Percentiles rank a stretch among this genome's conserved stretches.
phyloP scores from a whole-genome alignment of 2,329 filamentous ascomycete species.

The Hortaea sp. region DNA sequence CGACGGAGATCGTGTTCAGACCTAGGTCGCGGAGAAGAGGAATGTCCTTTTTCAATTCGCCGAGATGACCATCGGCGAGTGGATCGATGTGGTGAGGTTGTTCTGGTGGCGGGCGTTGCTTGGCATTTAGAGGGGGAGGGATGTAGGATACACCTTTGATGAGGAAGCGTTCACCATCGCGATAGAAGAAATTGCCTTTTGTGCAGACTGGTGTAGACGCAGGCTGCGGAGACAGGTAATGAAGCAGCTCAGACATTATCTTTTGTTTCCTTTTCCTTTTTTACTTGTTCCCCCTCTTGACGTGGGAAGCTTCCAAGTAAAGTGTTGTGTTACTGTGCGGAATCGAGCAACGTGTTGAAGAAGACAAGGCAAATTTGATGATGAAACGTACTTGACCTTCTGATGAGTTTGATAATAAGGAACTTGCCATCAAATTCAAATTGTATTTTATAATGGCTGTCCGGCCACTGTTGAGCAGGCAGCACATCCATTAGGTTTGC shows the following conservation, averaged over 20 bases:
- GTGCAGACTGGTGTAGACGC: constrained; percentile 3
- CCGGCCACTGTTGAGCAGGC: no score
- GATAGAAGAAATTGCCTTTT: constrained; percentile 8
- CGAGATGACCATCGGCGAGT: constrained; percentile 7
- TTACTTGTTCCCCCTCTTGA: no score
- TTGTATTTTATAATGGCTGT: no score
- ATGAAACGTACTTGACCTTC: no score
- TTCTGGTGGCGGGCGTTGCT: neutral
- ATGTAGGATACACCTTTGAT: constrained; percentile 16
- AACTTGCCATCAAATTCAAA: no score
- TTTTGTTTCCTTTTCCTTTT: neutral
- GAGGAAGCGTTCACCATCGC: constrained; percentile 9
- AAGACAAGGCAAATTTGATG: no score
- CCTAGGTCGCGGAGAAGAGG: constrained; percentile 9
- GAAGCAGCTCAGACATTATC: constrained; percentile 1
- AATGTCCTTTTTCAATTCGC: constrained; percentile 11
- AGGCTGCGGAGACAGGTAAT: neutral
- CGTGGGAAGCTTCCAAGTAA: no score
- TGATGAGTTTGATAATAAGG: no score
- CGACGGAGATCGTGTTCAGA: constrained; percentile 12
- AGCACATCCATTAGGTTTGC: no score
- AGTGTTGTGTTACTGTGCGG: no score
- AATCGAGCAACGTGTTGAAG: no score
- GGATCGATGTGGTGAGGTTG: constrained; percentile 5
- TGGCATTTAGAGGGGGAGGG: constrained; percentile 2